A percentile compares a stretch with the other conserved stretches of the same genome.
Conservation (phyloP, 106 monocot genomes). For the Posidonia australis region DNA sequence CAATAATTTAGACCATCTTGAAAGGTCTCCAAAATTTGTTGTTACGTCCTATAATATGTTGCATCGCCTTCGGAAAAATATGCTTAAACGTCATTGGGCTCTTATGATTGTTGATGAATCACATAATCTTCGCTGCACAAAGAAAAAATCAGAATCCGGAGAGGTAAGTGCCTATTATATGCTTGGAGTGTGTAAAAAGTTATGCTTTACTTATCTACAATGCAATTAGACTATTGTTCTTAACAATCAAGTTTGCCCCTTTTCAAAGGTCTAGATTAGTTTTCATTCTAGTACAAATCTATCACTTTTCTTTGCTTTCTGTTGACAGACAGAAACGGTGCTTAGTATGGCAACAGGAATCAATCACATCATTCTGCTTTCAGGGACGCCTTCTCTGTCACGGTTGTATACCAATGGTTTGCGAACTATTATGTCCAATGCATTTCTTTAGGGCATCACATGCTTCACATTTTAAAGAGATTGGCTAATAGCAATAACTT, state of each 20-base stretch:
- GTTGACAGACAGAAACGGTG: constrained; percentile 60
- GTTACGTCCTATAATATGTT: constrained; percentile 88
- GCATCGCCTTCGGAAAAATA: constrained; percentile 61
- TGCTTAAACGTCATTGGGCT: constrained; percentile 57
- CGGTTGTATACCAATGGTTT: constrained; percentile 35
- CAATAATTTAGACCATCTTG: constrained; percentile 52
- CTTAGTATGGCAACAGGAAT: constrained; percentile 51
- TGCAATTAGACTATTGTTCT: too few relatives aligned
- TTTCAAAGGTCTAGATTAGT: too few relatives aligned
- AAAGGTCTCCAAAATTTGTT: constrained; percentile 57
- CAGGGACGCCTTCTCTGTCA: constrained; percentile 96
- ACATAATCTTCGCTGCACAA: constrained; percentile 91
- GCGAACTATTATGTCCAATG: background rate
- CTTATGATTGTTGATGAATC: constrained; percentile 95
- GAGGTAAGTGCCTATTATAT: constrained; percentile 43
- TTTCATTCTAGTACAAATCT: background rate
- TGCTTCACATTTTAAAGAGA: too few relatives aligned
- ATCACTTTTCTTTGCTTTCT: background rate
- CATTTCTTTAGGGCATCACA: background rate
- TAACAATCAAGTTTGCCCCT: too few relatives aligned
- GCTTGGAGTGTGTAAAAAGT: too few relatives aligned
- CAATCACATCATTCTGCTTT: constrained; percentile 68
- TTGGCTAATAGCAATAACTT: too few relatives aligned
- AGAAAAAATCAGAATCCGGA: constrained; percentile 60
- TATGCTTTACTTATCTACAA: too few relatives aligned